Percentiles rank a stretch among this genome's conserved stretches.
These are phyloP conservation scores for Tephrocybe sp. DNA, from an alignment of 768 basidiomycete genomes.

Conservation along the genomic window DNA sequence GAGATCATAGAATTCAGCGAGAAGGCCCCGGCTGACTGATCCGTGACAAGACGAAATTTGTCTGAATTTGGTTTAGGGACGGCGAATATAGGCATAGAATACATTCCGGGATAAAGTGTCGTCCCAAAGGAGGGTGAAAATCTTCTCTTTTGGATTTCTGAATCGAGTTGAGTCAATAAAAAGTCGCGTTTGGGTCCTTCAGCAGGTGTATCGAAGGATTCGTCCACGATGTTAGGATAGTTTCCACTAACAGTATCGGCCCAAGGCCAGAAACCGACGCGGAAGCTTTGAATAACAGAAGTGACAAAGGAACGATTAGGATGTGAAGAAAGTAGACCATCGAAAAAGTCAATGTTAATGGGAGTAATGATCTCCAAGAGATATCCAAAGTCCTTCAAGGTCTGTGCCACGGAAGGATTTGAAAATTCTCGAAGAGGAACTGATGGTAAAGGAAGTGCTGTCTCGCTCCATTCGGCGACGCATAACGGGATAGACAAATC, in stretches of 20 bases:
- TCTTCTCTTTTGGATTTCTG: slow-evolving; percentile 12
- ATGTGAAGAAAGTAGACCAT: too few species aligned
- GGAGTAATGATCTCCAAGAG: too few species aligned
- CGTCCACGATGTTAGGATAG: slow-evolving; percentile 16
- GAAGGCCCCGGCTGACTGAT: slow-evolving; percentile 32
- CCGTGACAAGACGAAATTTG: slow-evolving; percentile 33
- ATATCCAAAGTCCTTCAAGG: too few species aligned
- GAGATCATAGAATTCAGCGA: too few species aligned
- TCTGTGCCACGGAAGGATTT: slow-evolving; percentile 18
- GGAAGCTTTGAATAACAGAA: slow-evolving; percentile 10
- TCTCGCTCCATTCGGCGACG: too few species aligned
- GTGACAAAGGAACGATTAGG: too few species aligned
- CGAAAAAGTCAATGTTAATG: too few species aligned
- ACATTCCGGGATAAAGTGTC: slow-evolving; percentile 39
- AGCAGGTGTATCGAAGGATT: neutral
- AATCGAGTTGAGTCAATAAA: slow-evolving; percentile 17
- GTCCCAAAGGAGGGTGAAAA: slow-evolving; percentile 25
- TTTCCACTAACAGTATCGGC: slow-evolving; percentile 12
- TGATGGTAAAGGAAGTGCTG: too few species aligned
- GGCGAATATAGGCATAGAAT: too few species aligned
- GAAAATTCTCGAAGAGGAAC: too few species aligned
- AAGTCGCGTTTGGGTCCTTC: slow-evolving; percentile 12
- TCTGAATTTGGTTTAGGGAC: slow-evolving; percentile 14
- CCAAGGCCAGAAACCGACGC: slow-evolving; percentile 39
- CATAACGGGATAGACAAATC: too few species aligned